Percentiles rank a stretch among this genome's conserved stretches.
phyloP scores from a whole-genome alignment of 345 rosid genomes.

The Lumnitzera littorea region DNA sequence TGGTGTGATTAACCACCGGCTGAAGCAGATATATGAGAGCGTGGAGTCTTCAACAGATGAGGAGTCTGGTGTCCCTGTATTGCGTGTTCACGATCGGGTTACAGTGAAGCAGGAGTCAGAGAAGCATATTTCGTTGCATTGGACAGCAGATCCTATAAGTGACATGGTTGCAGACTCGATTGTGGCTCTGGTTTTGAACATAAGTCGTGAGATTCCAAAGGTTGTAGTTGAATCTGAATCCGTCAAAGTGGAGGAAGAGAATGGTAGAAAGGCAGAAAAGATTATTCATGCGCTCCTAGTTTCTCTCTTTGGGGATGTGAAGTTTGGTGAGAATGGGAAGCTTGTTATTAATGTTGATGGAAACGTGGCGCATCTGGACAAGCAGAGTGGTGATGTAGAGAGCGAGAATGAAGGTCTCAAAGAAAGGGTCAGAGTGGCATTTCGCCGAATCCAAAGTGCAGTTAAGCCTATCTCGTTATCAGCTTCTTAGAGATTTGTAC shows the following conservation, averaged over 20 bases:
- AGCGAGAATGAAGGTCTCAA: constrained; percentile 78
- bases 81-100: constrained; percentile 65
- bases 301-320: constrained; percentile 89
- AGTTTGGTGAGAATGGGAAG: constrained; percentile 71
- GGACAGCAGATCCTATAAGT: constrained; percentile 79
- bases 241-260: constrained; percentile 54
- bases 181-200: constrained; percentile 74
- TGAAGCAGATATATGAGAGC: constrained; percentile 74
- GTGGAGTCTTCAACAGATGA: constrained; percentile 73
- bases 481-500: constrained; percentile 17
- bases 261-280: constrained; percentile 64
- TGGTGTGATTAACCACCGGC: constrained; percentile 72
- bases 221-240: constrained; percentile 52
- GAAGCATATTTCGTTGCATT: constrained; percentile 73
- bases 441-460: constrained; percentile 57
- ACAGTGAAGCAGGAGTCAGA: constrained; percentile 80
- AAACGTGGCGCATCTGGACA: constrained; percentile 67
- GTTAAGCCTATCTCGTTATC: constrained; percentile 71
- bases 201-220: constrained; percentile 75
- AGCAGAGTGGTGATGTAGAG: constrained; percentile 83
- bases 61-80: constrained; percentile 53
- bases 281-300: constrained; percentile 69
- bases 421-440: constrained; percentile 69
- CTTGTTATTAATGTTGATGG: constrained; percentile 69
- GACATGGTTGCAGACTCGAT: constrained; percentile 94